Conservation (phyloP, 345 rosid genomes). For the Brassica nigra region DNA sequence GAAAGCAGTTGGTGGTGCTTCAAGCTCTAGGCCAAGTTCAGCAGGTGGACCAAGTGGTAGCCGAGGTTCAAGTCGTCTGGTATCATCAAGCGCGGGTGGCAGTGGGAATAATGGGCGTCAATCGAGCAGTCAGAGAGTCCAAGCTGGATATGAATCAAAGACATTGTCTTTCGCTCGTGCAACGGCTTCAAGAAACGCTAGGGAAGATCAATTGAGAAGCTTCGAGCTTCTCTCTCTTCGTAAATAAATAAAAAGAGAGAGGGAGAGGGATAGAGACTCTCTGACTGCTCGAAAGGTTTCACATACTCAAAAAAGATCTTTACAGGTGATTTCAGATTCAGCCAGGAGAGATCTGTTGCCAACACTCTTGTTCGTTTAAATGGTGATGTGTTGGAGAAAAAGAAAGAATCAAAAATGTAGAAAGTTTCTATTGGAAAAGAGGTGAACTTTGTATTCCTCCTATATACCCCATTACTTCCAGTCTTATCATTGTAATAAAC, state of each 20-base stretch:
- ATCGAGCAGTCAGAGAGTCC: conserved; percentile 63
- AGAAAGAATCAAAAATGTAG: conserved; percentile 22
- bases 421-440: conserved; percentile 22
- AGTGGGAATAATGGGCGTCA: conserved; percentile 38
- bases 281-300: background rate
- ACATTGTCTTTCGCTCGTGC: conserved; percentile 50
- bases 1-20: conserved; percentile 54
- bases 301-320: conserved; percentile 1
- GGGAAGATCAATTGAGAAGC: conserved; percentile 64
- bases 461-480: background rate
- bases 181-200: conserved; percentile 46
- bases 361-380: background rate
- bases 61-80: conserved; percentile 55
- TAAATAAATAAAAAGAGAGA: conserved; percentile 41
- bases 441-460: conserved; percentile 11
- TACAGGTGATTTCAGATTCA: conserved; percentile 27
- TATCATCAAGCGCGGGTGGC: conserved; percentile 57
- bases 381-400: conserved; percentile 23
- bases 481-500: background rate
- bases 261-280: background rate
- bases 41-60: conserved; percentile 66
- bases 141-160: conserved; percentile 55
- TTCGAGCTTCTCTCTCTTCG: conserved; percentile 69
- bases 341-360: conserved; percentile 9
- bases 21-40: conserved; percentile 72